Evolutionary conservation across 176 grass and related monocot species (phyloP).

Genomic region (Triticum dicoccoides): DNA sequence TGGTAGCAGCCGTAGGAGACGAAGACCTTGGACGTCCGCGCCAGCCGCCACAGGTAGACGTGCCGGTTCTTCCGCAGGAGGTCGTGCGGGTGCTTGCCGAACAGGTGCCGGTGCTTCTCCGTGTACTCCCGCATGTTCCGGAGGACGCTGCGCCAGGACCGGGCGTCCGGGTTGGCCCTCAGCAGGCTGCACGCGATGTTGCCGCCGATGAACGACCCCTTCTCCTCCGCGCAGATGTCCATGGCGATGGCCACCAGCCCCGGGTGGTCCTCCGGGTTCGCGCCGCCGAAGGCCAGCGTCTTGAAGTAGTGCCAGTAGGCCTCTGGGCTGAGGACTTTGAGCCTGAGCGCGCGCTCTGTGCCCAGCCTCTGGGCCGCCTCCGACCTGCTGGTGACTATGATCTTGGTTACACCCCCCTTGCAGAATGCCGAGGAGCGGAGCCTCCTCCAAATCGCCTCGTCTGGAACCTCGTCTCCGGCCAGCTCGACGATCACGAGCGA

Average conservation of each 20-base stretch:
- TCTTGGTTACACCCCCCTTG: slow-evolving; percentile 8
- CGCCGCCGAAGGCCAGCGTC: slow-evolving; percentile 25
- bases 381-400: slow-evolving; percentile 28
- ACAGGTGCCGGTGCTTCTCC: slow-evolving; percentile 2
- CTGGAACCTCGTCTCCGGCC: neutral
- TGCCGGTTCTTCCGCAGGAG: neutral
- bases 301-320: slow-evolving; percentile 44
- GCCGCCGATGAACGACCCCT: slow-evolving; percentile 8
- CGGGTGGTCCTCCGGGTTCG: slow-evolving; percentile 15
- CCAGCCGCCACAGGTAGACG: slow-evolving; percentile 7
- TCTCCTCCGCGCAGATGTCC: slow-evolving; percentile 24
- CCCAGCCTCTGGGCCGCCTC: neutral
- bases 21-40: slow-evolving; percentile 9
- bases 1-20: slow-evolving; percentile 26
- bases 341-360: neutral
- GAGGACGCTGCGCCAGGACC: slow-evolving; percentile 13
- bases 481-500: slow-evolving; percentile 25
- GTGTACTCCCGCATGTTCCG: slow-evolving; percentile 13
- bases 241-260: slow-evolving; percentile 23
- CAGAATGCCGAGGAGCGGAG: neutral
- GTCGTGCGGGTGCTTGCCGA: neutral
- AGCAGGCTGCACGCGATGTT: slow-evolving; percentile 29
- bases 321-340: slow-evolving; percentile 13
- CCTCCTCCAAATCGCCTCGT: neutral
- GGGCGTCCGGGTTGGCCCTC: slow-evolving; percentile 5